Evolutionary conservation across 2,329 filamentous ascomycete species (phyloP), one percentile per base, ranked within the genome.

Genomic region (Fusarium sp.): DNA sequence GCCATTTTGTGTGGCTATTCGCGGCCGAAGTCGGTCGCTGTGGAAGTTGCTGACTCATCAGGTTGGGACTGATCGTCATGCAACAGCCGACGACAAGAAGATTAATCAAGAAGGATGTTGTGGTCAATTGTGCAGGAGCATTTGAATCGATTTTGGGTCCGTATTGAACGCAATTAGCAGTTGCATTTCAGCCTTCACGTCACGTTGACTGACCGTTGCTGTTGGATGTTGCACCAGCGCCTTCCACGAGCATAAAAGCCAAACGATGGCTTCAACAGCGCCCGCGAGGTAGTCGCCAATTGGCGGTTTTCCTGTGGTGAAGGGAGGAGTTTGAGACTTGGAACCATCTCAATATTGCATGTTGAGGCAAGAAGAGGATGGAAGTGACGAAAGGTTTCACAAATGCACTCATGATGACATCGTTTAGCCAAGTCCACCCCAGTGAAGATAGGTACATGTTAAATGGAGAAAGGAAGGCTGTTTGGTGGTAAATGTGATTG

Each of bases 21-120:
- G 51, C 52, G 60, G 51, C 60, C 52, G 60, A 62, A 56, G 55
- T 62, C 60, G 60, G 41, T 45, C 41, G 54, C 44, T 58, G 41
- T 23, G 21, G 16, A 31, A 23, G 4, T n/a, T 58, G 60, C 51
- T 55, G 14, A 48, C 52, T 59, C 52, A 56, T 56, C 25, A 19
- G 15, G 11, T 6, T 54, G 5, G 35, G 14, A 4, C 23, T 31
- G 25, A 41, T 55, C 16, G 21, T 31, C 8, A 31, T 29, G 25
- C 19, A 6, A 14, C 35, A 37, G 15, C 23, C 3, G 14, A 27
- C 21, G n/a, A n/a, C n/a, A n/a, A n/a, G n/a, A n/a, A n/a, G n/a
- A n/a, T n/a, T n/a, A n/a, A n/a, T n/a, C n/a, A n/a, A n/a, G n/a
- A n/a, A n/a, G n/a, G n/a, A n/a, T n/a, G n/a, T n/a, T n/a, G n/a